These are phyloP conservation scores for Batkoa obscura DNA, from an alignment of 371 early-diverging fungal species.

Conservation along the genomic window DNA sequence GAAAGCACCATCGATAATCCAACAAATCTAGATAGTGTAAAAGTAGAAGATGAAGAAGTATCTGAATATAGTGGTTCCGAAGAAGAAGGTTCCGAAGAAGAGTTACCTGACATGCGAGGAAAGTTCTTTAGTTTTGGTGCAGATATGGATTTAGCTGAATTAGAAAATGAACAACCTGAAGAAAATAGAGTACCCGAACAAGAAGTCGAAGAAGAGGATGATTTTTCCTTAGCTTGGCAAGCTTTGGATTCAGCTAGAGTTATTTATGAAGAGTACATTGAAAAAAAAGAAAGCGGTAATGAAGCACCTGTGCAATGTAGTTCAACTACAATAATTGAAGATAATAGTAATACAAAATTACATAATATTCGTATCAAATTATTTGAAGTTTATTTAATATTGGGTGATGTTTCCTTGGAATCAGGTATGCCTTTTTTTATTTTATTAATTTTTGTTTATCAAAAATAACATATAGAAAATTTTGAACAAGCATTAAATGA, in stretches of 20 bases:
- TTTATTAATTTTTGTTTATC: not conserved
- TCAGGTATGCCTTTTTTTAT: constrained; percentile 23
- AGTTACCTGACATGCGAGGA: constrained; percentile 14
- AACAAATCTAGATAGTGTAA: constrained; percentile 8
- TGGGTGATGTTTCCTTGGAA: constrained; percentile 72
- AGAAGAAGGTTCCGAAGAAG: constrained; percentile 21
- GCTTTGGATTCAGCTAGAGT: constrained; percentile 67
- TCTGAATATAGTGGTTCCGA: constrained; percentile 19
- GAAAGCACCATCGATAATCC: too few relatives aligned
- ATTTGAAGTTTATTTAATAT: constrained; percentile 42
- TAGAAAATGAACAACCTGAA: not conserved
- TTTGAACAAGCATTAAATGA: constrained; percentile 61
- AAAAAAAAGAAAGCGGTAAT: not conserved
- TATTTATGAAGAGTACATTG: constrained; percentile 34
- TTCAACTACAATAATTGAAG: not conserved
- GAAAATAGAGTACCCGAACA: not conserved
- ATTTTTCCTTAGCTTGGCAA: constrained; percentile 75
- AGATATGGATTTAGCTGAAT: constrained; percentile 1
- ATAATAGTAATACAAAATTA: too few relatives aligned
- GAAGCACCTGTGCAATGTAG: not conserved
- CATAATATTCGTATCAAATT: constrained; percentile 35
- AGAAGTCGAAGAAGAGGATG: constrained; percentile 22
- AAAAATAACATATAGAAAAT: constrained; percentile 28
- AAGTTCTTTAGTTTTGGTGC: constrained; percentile 9
- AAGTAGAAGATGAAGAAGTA: constrained; percentile 17